phyloP scores from a whole-genome alignment of 202 grass and related monocot genomes.

The Carex sylvatica region DNA sequence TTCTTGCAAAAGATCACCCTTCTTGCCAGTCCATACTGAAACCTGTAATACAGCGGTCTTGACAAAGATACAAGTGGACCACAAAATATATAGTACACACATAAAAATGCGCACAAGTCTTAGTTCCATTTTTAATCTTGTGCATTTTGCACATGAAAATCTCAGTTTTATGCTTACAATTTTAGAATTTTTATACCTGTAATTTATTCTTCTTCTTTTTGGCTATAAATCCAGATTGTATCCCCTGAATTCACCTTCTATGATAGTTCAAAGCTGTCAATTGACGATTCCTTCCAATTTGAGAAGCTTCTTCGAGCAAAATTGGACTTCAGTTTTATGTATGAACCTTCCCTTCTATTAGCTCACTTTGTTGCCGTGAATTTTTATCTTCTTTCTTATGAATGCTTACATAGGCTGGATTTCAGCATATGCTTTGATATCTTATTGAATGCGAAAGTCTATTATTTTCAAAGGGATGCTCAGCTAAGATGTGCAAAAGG shows the following conservation, averaged over 20 bases:
- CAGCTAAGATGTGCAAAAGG: background rate
- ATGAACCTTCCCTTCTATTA: constrained; percentile 32
- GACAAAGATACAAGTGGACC: background rate
- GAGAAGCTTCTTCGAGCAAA: constrained; percentile 95
- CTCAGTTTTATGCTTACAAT: background rate
- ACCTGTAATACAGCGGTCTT: background rate
- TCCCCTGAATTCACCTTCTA: constrained; percentile 95
- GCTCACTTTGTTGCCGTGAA: constrained; percentile 15
- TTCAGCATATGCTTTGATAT: constrained; percentile 17
- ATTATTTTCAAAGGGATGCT: background rate
- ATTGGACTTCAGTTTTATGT: constrained; percentile 99
- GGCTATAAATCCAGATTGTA: constrained; percentile 57
- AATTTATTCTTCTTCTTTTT: constrained; percentile 8
- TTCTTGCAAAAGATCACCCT: too few relatives aligned
- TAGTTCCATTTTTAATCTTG: background rate
- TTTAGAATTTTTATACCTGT: background rate
- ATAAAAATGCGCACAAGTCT: background rate
- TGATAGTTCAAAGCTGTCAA: constrained; percentile 81
- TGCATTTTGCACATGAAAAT: constrained; percentile 9
- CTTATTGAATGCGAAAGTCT: background rate
- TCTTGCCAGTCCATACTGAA: background rate
- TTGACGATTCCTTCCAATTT: constrained; percentile 85
- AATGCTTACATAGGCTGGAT: background rate
- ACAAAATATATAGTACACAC: background rate
- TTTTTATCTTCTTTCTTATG: constrained; percentile 28